Base-by-base conservation (phyloP, 2,329 filamentous ascomycete genomes). In the Penicillium sp. region DNA sequence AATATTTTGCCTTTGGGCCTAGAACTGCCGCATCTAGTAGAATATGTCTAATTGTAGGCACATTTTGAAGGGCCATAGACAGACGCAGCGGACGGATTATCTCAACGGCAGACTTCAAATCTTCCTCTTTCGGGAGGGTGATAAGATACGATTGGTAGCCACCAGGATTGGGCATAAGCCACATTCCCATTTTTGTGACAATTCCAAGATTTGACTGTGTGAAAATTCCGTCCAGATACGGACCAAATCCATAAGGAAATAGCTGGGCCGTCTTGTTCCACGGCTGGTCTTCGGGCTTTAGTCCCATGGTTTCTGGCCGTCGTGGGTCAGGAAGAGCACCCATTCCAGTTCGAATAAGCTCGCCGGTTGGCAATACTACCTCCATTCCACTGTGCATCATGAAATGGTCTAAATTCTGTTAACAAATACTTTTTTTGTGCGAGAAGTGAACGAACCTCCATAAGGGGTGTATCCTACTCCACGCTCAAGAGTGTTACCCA, bases 101-200 rank as follows among this genome's bases (percentile, higher is more conserved):
- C 23, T 75, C 62, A 4, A 72, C 62, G 10, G 68, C 68, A 3
- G 77, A 68, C 8, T 75, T 67, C 7, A 82, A 71, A 52, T 82
- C 77, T 30, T 80, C 76, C 27, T 81, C 79, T 27, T 68, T 72
- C 0, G 75, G 74, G 27, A 82, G 75, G 0, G 77, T 80, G 56
- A 75, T 68, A 33, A 74, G 55, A 43, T 73, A 72, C 9, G 66
- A 66, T 66, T 80, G 76, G 52, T 78, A 77, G 1, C 76, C 78
- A 8, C 74, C 78, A 0, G 78, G 78, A 39, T 80, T 80, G 1
- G 76, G 75, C 80, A 83, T 82, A 37, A 40, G 26, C 54, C 57
- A 55, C 18, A 60, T 26, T 12, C 44, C 30, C 42, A 60, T 17
- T 29, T 60, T 60, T 2, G 55, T 55, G n/a, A 60, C 57, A 40